Evolutionary conservation across 2,329 filamentous ascomycete genomes (phyloP).

Genomic region (Aspergillus piperis): DNA sequence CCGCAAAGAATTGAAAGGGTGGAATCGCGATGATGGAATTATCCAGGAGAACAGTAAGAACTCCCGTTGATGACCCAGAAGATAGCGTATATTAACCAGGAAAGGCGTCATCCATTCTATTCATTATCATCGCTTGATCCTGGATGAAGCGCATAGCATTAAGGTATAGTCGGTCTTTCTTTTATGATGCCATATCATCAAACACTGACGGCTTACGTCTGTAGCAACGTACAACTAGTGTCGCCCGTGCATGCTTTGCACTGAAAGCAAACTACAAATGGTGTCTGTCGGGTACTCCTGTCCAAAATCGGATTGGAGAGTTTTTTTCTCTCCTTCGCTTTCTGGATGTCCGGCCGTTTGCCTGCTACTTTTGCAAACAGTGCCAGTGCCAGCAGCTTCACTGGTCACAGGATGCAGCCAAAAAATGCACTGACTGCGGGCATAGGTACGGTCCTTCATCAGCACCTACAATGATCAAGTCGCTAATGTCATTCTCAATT

Average conservation of each 20-base stretch:
- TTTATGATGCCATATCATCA: neutral
- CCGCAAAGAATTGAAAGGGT: conserved; percentile 89
- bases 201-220: conserved; percentile 4
- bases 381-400: conserved; percentile 80
- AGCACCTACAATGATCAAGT: neutral
- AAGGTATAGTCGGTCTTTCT: conserved; percentile 55
- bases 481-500: conserved; percentile 16
- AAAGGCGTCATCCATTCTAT: conserved; percentile 77
- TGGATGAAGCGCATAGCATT: conserved; percentile 96
- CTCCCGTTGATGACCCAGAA: neutral
- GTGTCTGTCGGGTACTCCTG: conserved; percentile 91
- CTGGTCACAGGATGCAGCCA: conserved; percentile 75
- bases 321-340: conserved; percentile 95
- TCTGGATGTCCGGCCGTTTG: conserved; percentile 82
- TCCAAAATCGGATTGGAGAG: conserved; percentile 96
- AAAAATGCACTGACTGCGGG: conserved; percentile 69
- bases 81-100: conserved; percentile 25
- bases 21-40: conserved; percentile 74
- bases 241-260: conserved; percentile 92
- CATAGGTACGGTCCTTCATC: conserved; percentile 47
- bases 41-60: conserved; percentile 69
- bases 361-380: conserved; percentile 89
- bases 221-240: conserved; percentile 72
- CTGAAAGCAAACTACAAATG: conserved; percentile 86
- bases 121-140: conserved; percentile 83